Evolutionary conservation across 805 yeast genomes (phyloP).

Genomic region (Wickerhamomyces sydowiorum): DNA sequence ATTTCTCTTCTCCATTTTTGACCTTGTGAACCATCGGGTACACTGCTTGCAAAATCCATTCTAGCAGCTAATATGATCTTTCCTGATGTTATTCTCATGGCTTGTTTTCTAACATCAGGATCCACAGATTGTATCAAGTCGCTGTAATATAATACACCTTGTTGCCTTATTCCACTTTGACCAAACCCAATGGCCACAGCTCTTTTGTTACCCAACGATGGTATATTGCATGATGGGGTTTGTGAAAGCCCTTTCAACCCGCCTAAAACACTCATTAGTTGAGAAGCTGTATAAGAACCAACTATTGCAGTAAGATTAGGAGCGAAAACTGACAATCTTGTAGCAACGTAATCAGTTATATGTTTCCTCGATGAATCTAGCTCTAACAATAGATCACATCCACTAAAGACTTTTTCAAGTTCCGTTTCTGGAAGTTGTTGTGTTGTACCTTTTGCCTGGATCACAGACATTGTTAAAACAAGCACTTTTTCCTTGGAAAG

Average conservation of each 20-base stretch:
- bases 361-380: constrained; percentile 37
- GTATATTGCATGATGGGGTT: constrained; percentile 79
- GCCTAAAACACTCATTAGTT: constrained; percentile 62
- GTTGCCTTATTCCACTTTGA: constrained; percentile 44
- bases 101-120: constrained; percentile 55
- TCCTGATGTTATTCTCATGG: constrained; percentile 72
- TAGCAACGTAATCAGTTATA: constrained; percentile 50
- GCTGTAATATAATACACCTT: constrained; percentile 63
- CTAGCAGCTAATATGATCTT: constrained; percentile 81
- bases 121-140: constrained; percentile 57
- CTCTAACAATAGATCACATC: constrained; percentile 42
- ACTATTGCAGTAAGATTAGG: constrained; percentile 76
- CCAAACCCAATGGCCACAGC: constrained; percentile 34
- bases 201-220: constrained; percentile 64
- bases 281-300: constrained; percentile 70
- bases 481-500: constrained; percentile 61
- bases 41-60: constrained; percentile 51
- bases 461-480: constrained; percentile 70
- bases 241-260: constrained; percentile 59
- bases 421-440: constrained; percentile 26
- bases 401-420: constrained; percentile 31
- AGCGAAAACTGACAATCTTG: constrained; percentile 53
- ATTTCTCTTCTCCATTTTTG: constrained; percentile 55
- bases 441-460: constrained; percentile 34
- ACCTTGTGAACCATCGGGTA: constrained; percentile 51